Conservation (phyloP, 257 asterid species). For the Nicotiana paniculata region DNA sequence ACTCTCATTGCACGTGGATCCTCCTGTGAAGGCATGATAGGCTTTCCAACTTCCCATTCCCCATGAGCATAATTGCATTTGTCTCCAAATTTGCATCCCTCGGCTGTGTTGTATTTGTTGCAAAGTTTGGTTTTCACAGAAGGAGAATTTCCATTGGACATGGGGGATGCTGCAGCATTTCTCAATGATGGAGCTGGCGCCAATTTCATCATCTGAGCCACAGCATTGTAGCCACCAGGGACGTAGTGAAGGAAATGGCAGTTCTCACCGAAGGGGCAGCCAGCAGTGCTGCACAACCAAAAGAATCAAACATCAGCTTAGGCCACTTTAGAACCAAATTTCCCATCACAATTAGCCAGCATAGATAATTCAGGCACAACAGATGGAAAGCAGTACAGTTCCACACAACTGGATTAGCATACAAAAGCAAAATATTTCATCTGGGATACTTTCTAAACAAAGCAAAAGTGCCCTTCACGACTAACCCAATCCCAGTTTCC, state of each 20-base stretch:
- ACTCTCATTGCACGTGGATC: constrained; percentile 48
- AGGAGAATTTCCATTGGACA: constrained; percentile 43
- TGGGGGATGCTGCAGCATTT: constrained; percentile 26
- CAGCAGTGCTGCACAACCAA: constrained; percentile 53
- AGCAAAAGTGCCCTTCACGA: not conserved
- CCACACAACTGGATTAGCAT: not conserved
- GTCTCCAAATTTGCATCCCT: constrained; percentile 93
- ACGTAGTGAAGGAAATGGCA: constrained; percentile 91
- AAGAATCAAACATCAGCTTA: not conserved
- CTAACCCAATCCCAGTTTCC: not conserved
- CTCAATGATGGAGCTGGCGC: constrained; percentile 50
- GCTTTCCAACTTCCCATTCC: constrained; percentile 83
- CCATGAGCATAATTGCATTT: constrained; percentile 95
- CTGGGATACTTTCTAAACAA: not conserved
- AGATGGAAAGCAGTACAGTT: not conserved
- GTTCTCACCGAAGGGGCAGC: constrained; percentile 66
- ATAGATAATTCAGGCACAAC: not conserved
- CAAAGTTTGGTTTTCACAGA: constrained; percentile 63
- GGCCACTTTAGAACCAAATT: not conserved
- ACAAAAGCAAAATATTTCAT: not conserved
- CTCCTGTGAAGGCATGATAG: constrained; percentile 38
- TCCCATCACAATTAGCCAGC: not conserved
- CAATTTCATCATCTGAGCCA: constrained; percentile 80
- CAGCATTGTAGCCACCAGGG: constrained; percentile 85
- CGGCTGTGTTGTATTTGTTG: constrained; percentile 66